Base-by-base conservation (phyloP, 768 basidiomycete species). In the Hericium erinaceus region DNA sequence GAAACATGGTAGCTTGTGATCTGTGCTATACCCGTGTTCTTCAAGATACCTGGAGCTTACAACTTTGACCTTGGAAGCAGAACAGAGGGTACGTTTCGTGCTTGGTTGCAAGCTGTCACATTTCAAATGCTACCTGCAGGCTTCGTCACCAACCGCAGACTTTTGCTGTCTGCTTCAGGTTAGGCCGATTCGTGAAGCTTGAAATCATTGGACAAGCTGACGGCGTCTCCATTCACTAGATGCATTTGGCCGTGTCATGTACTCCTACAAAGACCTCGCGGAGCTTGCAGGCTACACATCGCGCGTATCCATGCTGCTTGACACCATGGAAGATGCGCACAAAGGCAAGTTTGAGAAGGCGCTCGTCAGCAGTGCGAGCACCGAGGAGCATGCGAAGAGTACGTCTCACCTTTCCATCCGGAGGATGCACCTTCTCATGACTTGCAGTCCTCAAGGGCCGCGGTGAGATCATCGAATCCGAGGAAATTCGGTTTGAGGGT, bases 281-380 rank as follows among this genome's bases (percentile, higher is more conserved):
- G 95, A 99, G 68, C 81, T 99, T 38, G 93, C 95, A 3, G 95
- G 95, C 11, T 98, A 97, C 68, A 98, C 95, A 2, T 82, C 92
- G 1, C 84, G 95, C 13, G 95, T 99, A 1, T 85, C 89, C 37
- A 81, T 85, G 48, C 78, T 98, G 1, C 79, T 99, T 9, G 90
- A 95, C 56, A 92, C 93, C 0, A 95, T 98, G 83, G 77, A 83
- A 20, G 93, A 95, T 58, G 83, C 95, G 22, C 82, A 83, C 58
- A 73, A 80, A 52, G 92, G 93, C 28, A 87, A 85, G 65, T 97
- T 91, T 59, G 82, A 95, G 68, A 99, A 98, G 72, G 85, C 83
- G 26, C 77, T 94, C 13, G 86, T 97, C 12, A 87, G 82, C 65
- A 85, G 83, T 65, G 84, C 87, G 6, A 78, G 72, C 38, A 80